These are phyloP conservation scores for Sisymbrium irio DNA, from an alignment of 345 rosid genomes.

Conservation along the genomic window DNA sequence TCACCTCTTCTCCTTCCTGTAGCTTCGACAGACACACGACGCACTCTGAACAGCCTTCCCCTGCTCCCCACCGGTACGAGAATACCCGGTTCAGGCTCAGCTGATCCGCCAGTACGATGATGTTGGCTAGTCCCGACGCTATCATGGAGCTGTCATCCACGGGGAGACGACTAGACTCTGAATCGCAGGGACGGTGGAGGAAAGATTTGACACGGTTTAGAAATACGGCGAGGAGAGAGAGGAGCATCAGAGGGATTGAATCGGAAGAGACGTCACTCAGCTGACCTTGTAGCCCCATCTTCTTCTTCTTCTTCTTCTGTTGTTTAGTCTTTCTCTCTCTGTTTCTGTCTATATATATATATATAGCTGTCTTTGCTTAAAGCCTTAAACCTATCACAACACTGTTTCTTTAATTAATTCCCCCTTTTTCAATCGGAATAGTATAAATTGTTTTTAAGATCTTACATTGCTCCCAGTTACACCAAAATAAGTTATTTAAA, in stretches of 20 bases:
- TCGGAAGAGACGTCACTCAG: conserved; percentile 75
- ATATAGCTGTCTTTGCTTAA: conserved; percentile 29
- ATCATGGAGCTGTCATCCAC: conserved; percentile 23
- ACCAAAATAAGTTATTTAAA: no score
- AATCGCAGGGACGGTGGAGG: conserved; percentile 37
- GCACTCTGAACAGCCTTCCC: conserved; percentile 42
- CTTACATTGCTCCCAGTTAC: no score
- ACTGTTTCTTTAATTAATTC: not conserved
- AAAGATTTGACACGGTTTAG: conserved; percentile 48
- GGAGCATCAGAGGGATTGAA: conserved; percentile 61
- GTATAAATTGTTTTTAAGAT: no score
- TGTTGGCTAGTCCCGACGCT: conserved; percentile 57
- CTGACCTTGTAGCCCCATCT: conserved; percentile 74
- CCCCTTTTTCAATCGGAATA: not conserved
- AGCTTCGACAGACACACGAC: conserved; percentile 54
- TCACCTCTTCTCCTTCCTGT: conserved; percentile 71
- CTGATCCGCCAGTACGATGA: conserved; percentile 66
- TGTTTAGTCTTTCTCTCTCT: not conserved
- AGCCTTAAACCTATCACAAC: conserved; percentile 13
- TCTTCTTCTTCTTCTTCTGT: not conserved
- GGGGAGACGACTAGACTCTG: not conserved
- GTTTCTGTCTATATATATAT: not conserved
- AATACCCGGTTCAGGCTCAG: conserved; percentile 51
- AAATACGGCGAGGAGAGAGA: conserved; percentile 60
- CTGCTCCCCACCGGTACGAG: conserved; percentile 44